phyloP scores from a whole-genome alignment of 257 asterid genomes.

The Jacaranda copaia region DNA sequence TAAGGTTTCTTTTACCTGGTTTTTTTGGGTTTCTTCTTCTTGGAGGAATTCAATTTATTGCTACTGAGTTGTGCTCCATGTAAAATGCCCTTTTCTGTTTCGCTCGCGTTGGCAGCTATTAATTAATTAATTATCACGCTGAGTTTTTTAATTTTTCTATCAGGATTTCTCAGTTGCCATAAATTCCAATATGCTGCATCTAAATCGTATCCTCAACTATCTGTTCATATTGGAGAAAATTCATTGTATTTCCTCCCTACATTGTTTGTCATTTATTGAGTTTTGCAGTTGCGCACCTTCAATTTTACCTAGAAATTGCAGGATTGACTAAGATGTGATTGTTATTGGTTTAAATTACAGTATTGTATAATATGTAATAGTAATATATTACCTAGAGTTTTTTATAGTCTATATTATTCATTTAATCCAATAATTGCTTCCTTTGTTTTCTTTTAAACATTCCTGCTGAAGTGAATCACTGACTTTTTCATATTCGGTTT shows the following conservation, averaged over 20 bases:
- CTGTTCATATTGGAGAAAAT: background rate
- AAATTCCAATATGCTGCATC: slow-evolving; percentile 19
- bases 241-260: background rate
- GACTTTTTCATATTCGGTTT: too few species aligned
- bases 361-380: too few species aligned
- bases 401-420: too few species aligned
- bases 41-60: slow-evolving; percentile 33
- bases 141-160: background rate
- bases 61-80: slow-evolving; percentile 27
- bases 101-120: too few species aligned
- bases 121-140: background rate
- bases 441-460: too few species aligned
- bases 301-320: too few species aligned
- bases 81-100: slow-evolving; percentile 6
- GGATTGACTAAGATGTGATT: too few species aligned
- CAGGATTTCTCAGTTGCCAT: background rate
- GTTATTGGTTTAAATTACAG: too few species aligned
- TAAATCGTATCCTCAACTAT: background rate
- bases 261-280: background rate
- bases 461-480: too few species aligned
- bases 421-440: too few species aligned
- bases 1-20: slow-evolving; percentile 36
- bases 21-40: slow-evolving; percentile 24
- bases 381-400: too few species aligned
- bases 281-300: background rate